phyloP scores from a whole-genome alignment of 192 early-diverging fungal species.

The Entomortierella lignicola region DNA sequence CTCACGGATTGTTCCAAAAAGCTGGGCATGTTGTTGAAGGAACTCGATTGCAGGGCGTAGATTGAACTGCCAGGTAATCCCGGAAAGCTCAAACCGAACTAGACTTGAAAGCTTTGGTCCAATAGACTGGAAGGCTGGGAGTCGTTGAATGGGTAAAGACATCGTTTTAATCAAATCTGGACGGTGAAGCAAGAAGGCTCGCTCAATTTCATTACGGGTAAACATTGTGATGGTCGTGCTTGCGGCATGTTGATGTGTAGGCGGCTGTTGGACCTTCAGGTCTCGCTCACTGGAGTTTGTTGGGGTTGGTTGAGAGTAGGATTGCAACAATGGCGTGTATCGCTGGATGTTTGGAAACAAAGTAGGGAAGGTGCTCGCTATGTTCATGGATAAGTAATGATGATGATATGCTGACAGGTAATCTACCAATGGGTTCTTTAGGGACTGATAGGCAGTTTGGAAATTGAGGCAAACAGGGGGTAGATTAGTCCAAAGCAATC shows the following conservation, averaged over 20 bases:
- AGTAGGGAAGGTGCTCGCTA: conserved; percentile 38
- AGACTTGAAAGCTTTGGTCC: conserved; percentile 13
- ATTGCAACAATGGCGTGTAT: background rate
- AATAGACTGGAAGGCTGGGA: conserved; percentile 11
- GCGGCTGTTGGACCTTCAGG: background rate
- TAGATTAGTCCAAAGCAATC: conserved; percentile 20
- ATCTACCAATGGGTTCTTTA: conserved; percentile 29
- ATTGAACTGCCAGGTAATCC: conserved; percentile 36
- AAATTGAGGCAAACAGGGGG: conserved; percentile 27
- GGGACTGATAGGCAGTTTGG: background rate
- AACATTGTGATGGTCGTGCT: conserved; percentile 36
- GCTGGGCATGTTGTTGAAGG: conserved; percentile 14
- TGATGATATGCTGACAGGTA: conserved; percentile 36
- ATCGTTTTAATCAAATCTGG: conserved; percentile 20
- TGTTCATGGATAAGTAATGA: conserved; percentile 35
- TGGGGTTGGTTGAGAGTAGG: background rate
- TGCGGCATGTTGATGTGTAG: background rate
- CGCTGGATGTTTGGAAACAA: conserved; percentile 46
- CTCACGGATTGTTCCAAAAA: conserved; percentile 28
- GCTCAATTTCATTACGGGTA: conserved; percentile 44
- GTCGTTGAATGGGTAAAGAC: conserved; percentile 30
- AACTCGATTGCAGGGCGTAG: conserved; percentile 22
- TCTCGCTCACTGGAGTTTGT: background rate
- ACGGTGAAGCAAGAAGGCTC: conserved; percentile 14
- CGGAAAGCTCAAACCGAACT: conserved; percentile 34